Base-by-base conservation (phyloP, 257 asterid genomes). In the Nicotiana tabacum region DNA sequence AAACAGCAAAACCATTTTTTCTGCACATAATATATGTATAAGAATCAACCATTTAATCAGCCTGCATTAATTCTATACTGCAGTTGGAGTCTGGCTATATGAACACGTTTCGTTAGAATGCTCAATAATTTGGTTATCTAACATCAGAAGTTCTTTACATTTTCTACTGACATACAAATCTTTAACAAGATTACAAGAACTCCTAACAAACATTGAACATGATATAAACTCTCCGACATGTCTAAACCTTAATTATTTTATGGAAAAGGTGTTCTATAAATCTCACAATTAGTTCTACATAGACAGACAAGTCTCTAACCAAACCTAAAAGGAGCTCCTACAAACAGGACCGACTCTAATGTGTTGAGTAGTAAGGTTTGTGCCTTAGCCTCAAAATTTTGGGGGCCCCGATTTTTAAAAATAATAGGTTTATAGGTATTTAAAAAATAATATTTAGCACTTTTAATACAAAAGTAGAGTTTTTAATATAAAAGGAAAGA, bases 1-100 rank as follows among this genome's bases (percentile, higher is more conserved):
- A 85, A 87, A 83, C 90, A 87, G 83, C 90, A 87, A 77, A 87
- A 87, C 88, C 90, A 77, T 37, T 6, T 87, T 27, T 85, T 87
- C 89, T 87, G 87, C 87, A 72, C 9, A 46, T 43, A 51, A 6
- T 69, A 39, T 10, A 24, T 15, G 30, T 58, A 43, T 43, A 29
- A 60, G 56, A 69, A 62, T 56, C 29, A 21, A 11, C 9, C 62
- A 24, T 3, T 18, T 9, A 29, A 56, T 53, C 82, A 33, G 13
- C n/a, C 15, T 2, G 3, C n/a, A 77, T 32, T 13, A 15, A 35
- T 80, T 21, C 78, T 35, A 69, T 35, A 35, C 30, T 37, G 12
- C 12, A 24, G 68, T 62, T 62, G 35, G n/a, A 65, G 43, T 65
- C 18, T 65, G 37, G n/a, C 55, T 68, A 5, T 17, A 21, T 6